Evolutionary conservation across 2,329 filamentous ascomycete species (phyloP).

Genomic region (Diaporthe sp.): DNA sequence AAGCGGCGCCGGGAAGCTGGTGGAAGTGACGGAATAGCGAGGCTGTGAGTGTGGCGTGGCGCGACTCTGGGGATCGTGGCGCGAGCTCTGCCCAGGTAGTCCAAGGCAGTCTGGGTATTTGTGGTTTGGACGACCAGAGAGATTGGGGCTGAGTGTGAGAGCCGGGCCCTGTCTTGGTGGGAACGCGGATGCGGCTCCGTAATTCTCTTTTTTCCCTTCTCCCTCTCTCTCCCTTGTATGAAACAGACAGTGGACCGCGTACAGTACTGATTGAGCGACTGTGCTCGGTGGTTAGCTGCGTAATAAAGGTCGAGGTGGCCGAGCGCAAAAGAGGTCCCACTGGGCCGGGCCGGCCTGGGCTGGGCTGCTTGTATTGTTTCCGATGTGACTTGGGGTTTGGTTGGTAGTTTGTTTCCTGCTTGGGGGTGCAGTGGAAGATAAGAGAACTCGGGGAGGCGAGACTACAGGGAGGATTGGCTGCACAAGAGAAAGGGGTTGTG

Average conservation of each 20-base stretch:
- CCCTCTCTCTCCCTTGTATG: constrained; percentile 5
- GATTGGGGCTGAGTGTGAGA: constrained; percentile 13
- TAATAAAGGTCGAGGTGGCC: constrained; percentile 19
- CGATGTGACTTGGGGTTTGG: not conserved
- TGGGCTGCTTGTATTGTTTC: constrained; percentile 14
- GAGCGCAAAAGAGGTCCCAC: constrained; percentile 12
- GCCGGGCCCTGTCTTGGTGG: constrained; percentile 3
- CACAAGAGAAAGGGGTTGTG: not conserved
- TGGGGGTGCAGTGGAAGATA: not conserved
- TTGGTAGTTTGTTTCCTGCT: not conserved
- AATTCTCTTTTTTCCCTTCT: not conserved
- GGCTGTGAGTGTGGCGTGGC: constrained; percentile 42
- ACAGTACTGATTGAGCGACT: constrained; percentile 16
- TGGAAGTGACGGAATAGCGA: constrained; percentile 42
- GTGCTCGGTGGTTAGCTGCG: constrained; percentile 18
- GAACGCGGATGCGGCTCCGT: constrained; percentile 21
- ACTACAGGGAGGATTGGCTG: not conserved
- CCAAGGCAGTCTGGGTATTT: constrained; percentile 27
- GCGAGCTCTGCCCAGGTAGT: constrained; percentile 38
- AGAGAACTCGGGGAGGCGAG: not conserved
- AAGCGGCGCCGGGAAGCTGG: constrained; percentile 19
- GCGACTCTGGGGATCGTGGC: constrained; percentile 42
- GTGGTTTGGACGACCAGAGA: constrained; percentile 14
- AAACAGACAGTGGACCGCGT: constrained; percentile 18
- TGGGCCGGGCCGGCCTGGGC: constrained; percentile 9